Evolutionary conservation across 345 rosid genomes (phyloP), one percentile per base, ranked within the genome.

Genomic region (Geranium brycei): DNA sequence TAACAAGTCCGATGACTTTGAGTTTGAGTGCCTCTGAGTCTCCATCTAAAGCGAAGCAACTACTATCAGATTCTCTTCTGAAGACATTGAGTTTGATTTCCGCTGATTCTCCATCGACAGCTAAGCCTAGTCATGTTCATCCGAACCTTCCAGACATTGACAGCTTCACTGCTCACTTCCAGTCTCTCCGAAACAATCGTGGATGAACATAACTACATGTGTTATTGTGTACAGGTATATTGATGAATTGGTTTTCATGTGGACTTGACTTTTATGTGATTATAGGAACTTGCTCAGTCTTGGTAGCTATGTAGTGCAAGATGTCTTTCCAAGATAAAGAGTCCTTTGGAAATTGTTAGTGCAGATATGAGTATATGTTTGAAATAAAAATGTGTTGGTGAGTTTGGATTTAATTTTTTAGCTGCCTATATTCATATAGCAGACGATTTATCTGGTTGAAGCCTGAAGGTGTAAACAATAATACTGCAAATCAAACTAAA

Each of bases 131-230:
- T 41, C 74, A 71, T 30, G 74, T 89, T 66, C 98, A 92, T 69
- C 98, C 98, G 2, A 92, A 89, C 71, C 98, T 89, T 73, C 96
- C 96, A 1, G 98, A 92, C 62, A 84, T 75, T 28, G 96, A 92
- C 6, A 60, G 75, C 35, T 57, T 92, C 32, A 64, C 81, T 16
- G 88, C 95, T 23, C 83, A 75, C 62, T 70, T 89, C 4, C 80
- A 81, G 67, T 76, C 89, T 65, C 76, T 81, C 23, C 78, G 89
- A 47, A 70, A 75, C 65, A 79, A 67, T 16, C 67, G 66, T 51
- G 84, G 66, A 78, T 56, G 31, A 68, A 14, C 13, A 31, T 7
- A 1, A 11, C 32, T 60, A 18, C 35, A 4, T 63, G 31, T 51
- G 19, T 11, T 23, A 15, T 30, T 17, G 31, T 17, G 38, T 32